Evolutionary conservation across 257 asterid genomes (phyloP), one percentile per base, ranked within the genome.

Genomic region (Petunia secreta): DNA sequence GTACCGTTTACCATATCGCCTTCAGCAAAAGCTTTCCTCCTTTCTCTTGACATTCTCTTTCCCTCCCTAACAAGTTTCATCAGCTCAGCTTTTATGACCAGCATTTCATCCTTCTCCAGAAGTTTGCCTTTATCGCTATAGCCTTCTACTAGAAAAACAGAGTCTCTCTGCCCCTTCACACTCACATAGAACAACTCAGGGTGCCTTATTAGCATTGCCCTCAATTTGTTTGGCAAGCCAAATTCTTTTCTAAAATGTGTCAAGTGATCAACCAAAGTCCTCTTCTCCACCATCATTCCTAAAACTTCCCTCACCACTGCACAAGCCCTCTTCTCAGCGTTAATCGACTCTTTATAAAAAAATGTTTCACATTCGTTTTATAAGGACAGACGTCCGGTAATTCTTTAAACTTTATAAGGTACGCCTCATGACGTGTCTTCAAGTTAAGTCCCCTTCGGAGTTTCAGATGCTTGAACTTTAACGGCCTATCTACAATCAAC

Each of bases 101-200:
- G 80, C 48, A 84, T 84, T 13, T 78, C 91, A 80, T 91, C 92
- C 88, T 85, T 91, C 86, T 89, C 91, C 75, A 90, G 44, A 50
- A 93, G 91, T 41, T 9, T 69, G 6, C 99, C 99, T 78, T 86
- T 89, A 52, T 89, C 95, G 50, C 73, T 87, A 16, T 91, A 95
- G 13, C 93, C 97, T 88, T 93, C 99, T 53, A 95, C 97, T 69
- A 93, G 89, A 87, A 95, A 95, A 11, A 91, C 97, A 3, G 95
- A 92, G 85, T 95, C 97, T 54, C 99, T 89, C 63, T 87, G 89
- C 81, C 99, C 99, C 86, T 90, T 93, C 52, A 90, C 80, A 87
- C 99, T 95, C 87, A 93, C 92, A 68, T 95, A 95, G 87, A 95
- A 95, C 88, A 92, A 75, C 85, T 95, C 99, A 3, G 97, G 99